Base-by-base conservation (phyloP, 1,284 basidiomycete species). In the Schizopora paradoxa region DNA sequence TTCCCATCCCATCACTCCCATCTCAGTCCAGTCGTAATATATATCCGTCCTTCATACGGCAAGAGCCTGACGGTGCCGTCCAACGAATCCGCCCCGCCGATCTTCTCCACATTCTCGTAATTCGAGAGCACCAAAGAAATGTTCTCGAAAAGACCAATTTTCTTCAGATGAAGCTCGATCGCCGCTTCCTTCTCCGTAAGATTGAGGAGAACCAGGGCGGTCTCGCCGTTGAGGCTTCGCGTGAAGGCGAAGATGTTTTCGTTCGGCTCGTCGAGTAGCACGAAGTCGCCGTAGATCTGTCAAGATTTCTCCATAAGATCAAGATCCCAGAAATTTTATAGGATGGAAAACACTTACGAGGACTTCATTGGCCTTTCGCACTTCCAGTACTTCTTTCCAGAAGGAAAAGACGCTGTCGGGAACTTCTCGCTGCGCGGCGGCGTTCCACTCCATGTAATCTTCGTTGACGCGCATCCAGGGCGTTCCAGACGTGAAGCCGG, bases 381-480 rank as follows among this genome's bases (percentile, higher is more conserved):
- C 49, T 7, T 50, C 53, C 18, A 88, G 57, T 4, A 79, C 69
- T 6, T 59, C 54, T 55, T 77, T 76, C 71, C 76, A 88, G 56
- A 86, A 88, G 2, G 64, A 55, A 37, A 69, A 67, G 3, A 86
- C 77, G 51, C 76, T 82, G 10, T 65, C 48, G 0, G 64, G 52
- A 43, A 84, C 73, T 0, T 59, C 51, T 6, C 69, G 42, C 59
- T 86, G 77, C 4, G 60, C 62, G 2, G 61, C 68, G 6, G 71
- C 82, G 57, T 89, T 89, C 74, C 82, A 85, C 2, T 62, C 56
- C 13, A 49, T 52, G 56, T 79, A 83, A 55, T 87, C 82, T 34
- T 85, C 81, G 55, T 86, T 81, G 6, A 84, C 76, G 10, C 80
- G 68, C 83, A 89, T 89, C 86, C 85, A 90, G 0, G 86, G 82